These are phyloP conservation scores for Neurospora hispaniola DNA, from an alignment of 495 filamentous ascomycete species.

Conservation along the genomic window DNA sequence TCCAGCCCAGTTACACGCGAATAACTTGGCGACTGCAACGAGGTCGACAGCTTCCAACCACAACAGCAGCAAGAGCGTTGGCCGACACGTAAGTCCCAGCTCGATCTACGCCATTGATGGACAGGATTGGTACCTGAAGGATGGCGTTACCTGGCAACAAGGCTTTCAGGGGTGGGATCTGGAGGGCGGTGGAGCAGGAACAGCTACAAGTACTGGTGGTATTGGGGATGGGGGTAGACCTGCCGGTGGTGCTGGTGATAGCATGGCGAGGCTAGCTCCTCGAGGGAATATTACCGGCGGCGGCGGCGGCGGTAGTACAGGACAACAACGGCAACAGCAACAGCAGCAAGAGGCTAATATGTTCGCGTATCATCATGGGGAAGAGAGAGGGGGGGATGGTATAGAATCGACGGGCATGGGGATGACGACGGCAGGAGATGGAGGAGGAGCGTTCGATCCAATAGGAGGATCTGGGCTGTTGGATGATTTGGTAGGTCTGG, in stretches of 20 bases:
- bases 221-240: not conserved
- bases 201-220: not conserved
- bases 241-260: not conserved
- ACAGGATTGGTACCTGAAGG: constrained; percentile 41
- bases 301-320: not conserved
- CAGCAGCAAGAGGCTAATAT: not conserved
- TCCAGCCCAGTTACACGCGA: not conserved
- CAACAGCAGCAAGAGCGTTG: not conserved
- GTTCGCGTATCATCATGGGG: not conserved
- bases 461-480: constrained; percentile 2
- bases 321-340: not conserved
- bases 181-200: constrained; percentile 3
- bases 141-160: constrained; percentile 40
- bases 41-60: constrained; percentile 2
- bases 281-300: not conserved
- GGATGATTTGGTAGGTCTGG: constrained; percentile 12
- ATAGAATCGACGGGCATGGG: not conserved
- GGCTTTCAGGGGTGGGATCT: constrained; percentile 34
- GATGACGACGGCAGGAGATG: not conserved
- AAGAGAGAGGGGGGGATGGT: not conserved
- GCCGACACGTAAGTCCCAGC: constrained; percentile 13
- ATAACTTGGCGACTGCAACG: constrained; percentile 3
- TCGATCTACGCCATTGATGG: constrained; percentile 32
- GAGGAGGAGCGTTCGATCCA: constrained; percentile 1
- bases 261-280: not conserved